These are phyloP conservation scores for Lentinus brumalis DNA, from an alignment of 768 basidiomycete genomes.

Conservation along the genomic window DNA sequence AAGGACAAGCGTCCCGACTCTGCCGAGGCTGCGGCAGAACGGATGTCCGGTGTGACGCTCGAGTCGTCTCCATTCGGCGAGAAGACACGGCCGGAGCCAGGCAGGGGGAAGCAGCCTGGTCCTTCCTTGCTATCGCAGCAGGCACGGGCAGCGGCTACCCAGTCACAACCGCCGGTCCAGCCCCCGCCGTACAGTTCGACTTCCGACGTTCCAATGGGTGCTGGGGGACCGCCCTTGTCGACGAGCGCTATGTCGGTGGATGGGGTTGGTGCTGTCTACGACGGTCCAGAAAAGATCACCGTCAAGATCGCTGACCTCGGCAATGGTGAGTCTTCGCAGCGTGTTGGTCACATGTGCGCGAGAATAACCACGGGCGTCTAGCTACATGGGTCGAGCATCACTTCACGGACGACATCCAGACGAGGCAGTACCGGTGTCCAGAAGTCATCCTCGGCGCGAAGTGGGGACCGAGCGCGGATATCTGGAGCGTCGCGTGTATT, in stretches of 20 bases:
- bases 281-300: conserved; percentile 69
- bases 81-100: conserved; percentile 37
- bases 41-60: conserved; percentile 51
- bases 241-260: conserved; percentile 35
- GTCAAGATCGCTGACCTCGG: conserved; percentile 99
- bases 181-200: conserved; percentile 29
- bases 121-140: conserved; percentile 79
- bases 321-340: conserved; percentile 60
- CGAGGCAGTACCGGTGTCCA: conserved; percentile 94
- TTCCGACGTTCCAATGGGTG: conserved; percentile 21
- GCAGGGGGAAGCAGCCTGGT: conserved; percentile 43
- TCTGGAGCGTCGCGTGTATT: conserved; percentile 96
- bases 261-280: conserved; percentile 31
- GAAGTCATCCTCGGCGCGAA: conserved; percentile 96
- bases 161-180: background rate
- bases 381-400: conserved; percentile 93
- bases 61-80: conserved; percentile 42
- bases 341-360: conserved; percentile 4
- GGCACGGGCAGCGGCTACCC: conserved; percentile 39
- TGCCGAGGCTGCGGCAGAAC: conserved; percentile 49
- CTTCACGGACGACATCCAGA: conserved; percentile 99
- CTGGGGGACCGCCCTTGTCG: conserved; percentile 16
- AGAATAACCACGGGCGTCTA: conserved; percentile 27
- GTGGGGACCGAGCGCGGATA: conserved; percentile 94
- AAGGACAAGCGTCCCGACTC: conserved; percentile 35